Base-by-base conservation (phyloP, 768 basidiomycete species). In the Vararia minispora region DNA sequence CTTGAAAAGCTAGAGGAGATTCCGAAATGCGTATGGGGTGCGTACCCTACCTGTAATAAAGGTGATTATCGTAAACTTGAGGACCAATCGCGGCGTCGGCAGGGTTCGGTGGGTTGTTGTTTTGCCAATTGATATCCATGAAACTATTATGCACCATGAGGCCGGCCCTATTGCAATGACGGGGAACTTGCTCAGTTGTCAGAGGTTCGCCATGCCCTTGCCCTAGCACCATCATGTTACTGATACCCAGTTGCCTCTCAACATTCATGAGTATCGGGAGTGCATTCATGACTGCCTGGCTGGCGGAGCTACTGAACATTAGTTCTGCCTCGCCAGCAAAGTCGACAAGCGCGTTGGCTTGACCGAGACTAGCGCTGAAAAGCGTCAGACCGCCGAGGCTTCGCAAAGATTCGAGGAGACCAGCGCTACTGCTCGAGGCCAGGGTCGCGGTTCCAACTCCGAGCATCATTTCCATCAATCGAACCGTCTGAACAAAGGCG, bases 61-160 rank as follows among this genome's bases (percentile, higher is more conserved):
- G 52, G 56, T 87, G 85, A 38, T 84, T 80, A 48, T 88, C 85
- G 46, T 87, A 88, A 18, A 59, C 61, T 48, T 81, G 79, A 10
- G 82, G 79, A 1, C 85, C 85, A 29, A 69, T 67, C 4, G 68
- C 66, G 18, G 77, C 82, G 35, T 74, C 63, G 6, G 76, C 74
- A 11, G 85, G 85, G 51, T 88, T 88, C 5, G 79, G 10, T 13
- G 74, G 79, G 55, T 72, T 66, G 49, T 78, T 67, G 53, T 64
- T 56, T 50, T 88, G 85, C 85, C 85, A 88, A 42, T 72, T 74
- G 33, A 81, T 51, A 46, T 88, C 82, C 82, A 86, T 86, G 53
- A 85, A 85, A 47, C 83, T 87, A 46, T 5, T 20, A 27, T 3
- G 13, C 18, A 2, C n/a, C n/a, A 2, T 10, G 8, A 27, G 14